Evolutionary conservation across 208 protist genomes (phyloP), one percentile per base, ranked within the genome.

Genomic region (Trichomonas vaginalis): DNA sequence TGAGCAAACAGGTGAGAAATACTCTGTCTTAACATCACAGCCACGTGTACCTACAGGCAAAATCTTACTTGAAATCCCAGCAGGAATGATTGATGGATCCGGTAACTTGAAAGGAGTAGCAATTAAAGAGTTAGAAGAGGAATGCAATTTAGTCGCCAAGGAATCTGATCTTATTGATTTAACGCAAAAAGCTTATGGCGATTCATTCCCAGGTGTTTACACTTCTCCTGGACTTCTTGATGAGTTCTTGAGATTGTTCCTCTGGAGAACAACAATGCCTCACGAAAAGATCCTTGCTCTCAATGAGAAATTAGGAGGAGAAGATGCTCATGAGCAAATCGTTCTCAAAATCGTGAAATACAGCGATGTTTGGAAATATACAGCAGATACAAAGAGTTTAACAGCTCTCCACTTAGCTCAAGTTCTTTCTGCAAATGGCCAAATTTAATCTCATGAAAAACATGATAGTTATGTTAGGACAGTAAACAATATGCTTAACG

Each of bases 91-190:
- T 35, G 86, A 92, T 39, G 86, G 86, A 17, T 10, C 8, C 8
- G 86, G 86, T 39, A 92, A 92, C 45, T 51, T 92, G 45, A 48
- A 39, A 39, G 86, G 86, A 2, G 86, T 92, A 35, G 86, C 86
- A 51, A 92, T 92, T n/a, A 92, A 51, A 47, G 86, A 92, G 45
- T 45, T 92, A n/a, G 86, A 92, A 51, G 86, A 92, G 17, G 86
- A 92, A 47, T 92, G 86, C 37, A 45, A 45, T 39, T 15, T 92
- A 17, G 46, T n/a, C n/a, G 86, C 35, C 0, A 42, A 92, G 23
- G 45, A 42, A 35, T 35, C 15, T 56, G 86, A 92, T 27, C 35
- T 92, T 8, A 51, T 92, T 51, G 86, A 92, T 32, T 27, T 92
- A n/a, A 92, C 86, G 17, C 23, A 47, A 48, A 35, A 51, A 2